Conservation (phyloP, 805 yeast species). For the Cyberlindnera samutprakarnensis region DNA sequence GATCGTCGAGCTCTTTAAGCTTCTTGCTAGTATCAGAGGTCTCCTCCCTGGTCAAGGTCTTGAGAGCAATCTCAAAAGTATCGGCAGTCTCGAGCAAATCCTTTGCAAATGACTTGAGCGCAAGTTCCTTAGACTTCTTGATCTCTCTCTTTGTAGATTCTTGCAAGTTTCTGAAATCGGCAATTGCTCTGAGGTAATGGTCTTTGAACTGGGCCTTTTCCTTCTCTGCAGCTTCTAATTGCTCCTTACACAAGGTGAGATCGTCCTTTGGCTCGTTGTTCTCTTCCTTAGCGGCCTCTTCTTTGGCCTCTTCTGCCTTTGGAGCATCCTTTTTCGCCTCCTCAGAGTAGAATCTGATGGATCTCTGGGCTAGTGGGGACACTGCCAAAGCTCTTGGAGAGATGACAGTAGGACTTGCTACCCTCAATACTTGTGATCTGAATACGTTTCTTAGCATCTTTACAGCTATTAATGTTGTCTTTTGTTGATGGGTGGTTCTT, state of each 20-base stretch:
- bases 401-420: constrained; percentile 5
- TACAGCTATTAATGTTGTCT: not conserved
- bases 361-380: constrained; percentile 3
- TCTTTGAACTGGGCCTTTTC: constrained; percentile 22
- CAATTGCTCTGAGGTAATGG: constrained; percentile 20
- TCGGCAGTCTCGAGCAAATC: constrained; percentile 23
- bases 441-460: constrained; percentile 16
- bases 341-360: constrained; percentile 21
- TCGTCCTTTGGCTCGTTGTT: constrained; percentile 18
- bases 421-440: constrained; percentile 7
- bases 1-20: constrained; percentile 36
- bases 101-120: constrained; percentile 23
- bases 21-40: constrained; percentile 19
- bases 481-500: too few relatives aligned
- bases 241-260: constrained; percentile 12
- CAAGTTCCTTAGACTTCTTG: constrained; percentile 23
- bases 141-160: constrained; percentile 24
- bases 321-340: constrained; percentile 19
- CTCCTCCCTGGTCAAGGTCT: constrained; percentile 19
- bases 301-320: constrained; percentile 7
- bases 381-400: constrained; percentile 5
- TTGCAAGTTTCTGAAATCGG: constrained; percentile 25
- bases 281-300: constrained; percentile 3
- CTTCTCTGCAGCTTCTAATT: constrained; percentile 18
- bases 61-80: constrained; percentile 24